These are phyloP conservation scores for Lobulomyces angularis DNA, from an alignment of 192 early-diverging fungal species.

Conservation along the genomic window DNA sequence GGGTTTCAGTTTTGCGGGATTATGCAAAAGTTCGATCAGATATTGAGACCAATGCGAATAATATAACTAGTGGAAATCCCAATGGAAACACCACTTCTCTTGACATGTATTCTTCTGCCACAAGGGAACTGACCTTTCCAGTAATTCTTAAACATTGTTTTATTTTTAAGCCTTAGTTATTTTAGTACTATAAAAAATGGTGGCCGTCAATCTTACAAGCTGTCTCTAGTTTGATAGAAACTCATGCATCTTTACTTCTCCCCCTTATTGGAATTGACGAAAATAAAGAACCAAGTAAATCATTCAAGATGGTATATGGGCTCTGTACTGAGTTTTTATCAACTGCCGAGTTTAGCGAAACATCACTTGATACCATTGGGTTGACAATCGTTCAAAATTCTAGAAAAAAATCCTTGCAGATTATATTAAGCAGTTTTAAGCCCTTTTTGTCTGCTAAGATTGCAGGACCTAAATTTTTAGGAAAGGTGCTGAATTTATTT, in stretches of 20 bases:
- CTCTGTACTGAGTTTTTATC: too few species aligned
- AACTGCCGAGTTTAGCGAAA: too few species aligned
- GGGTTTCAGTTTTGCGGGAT: slow-evolving; percentile 45
- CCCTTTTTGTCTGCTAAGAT: too few species aligned
- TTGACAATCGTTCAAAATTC: too few species aligned
- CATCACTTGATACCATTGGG: too few species aligned
- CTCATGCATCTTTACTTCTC: not conserved
- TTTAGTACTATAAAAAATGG: slow-evolving; percentile 17
- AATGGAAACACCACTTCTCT: slow-evolving; percentile 18
- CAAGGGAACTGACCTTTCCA: slow-evolving; percentile 52
- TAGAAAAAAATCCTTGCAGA: too few species aligned
- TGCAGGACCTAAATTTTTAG: too few species aligned
- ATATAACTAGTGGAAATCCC: not conserved
- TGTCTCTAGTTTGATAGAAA: slow-evolving; percentile 13
- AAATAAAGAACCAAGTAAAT: too few species aligned
- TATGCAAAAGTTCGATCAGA: slow-evolving; percentile 57
- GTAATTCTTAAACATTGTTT: slow-evolving; percentile 22
- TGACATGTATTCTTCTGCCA: slow-evolving; percentile 52
- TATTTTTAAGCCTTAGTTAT: not conserved
- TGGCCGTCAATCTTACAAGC: slow-evolving; percentile 26
- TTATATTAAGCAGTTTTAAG: too few species aligned
- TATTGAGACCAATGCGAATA: slow-evolving; percentile 28
- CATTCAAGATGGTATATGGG: too few species aligned
- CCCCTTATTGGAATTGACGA: not conserved
- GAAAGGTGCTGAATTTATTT: too few species aligned